Evolutionary conservation across 805 yeast species (phyloP).

Genomic region (Candida caryicola): DNA sequence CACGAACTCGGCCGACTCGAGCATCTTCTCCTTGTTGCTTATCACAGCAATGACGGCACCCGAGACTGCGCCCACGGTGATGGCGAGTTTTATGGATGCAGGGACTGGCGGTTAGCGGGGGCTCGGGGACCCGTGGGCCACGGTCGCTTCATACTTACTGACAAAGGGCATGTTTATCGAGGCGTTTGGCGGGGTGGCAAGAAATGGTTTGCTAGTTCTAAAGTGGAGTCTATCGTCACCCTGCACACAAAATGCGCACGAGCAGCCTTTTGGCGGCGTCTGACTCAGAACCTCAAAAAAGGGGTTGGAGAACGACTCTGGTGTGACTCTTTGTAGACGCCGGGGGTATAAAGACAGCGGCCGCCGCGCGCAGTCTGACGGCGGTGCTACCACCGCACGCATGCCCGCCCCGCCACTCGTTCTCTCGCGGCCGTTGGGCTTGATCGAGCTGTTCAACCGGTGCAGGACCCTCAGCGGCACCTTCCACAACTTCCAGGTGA

Average conservation of each 20-base stretch:
- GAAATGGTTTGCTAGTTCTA: background rate
- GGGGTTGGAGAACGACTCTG: no score
- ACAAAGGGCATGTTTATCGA: slow-evolving; percentile 8
- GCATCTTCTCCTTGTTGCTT: slow-evolving; percentile 26
- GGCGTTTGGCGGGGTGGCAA: background rate
- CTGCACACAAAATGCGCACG: no score
- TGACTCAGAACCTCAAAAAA: no score
- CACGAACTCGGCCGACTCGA: slow-evolving; percentile 27
- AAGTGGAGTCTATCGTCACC: no score
- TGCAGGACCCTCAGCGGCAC: slow-evolving; percentile 28
- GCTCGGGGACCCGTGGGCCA: background rate
- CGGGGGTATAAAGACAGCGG: no score
- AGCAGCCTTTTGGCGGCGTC: no score
- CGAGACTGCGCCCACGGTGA: slow-evolving; percentile 30
- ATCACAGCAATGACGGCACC: slow-evolving; percentile 35
- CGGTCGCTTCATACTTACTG: slow-evolving; percentile 7
- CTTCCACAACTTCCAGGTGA: slow-evolving; percentile 33
- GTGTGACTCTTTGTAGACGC: no score
- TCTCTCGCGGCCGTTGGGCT: slow-evolving; percentile 25
- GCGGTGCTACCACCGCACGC: no score
- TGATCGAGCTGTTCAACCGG: slow-evolving; percentile 34
- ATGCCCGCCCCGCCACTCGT: background rate
- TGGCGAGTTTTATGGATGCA: slow-evolving; percentile 29
- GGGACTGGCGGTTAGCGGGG: slow-evolving; percentile 24
- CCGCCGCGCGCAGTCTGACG: no score